phyloP scores from a whole-genome alignment of 148 eudicot species.

The Rhododendron henanense region DNA sequence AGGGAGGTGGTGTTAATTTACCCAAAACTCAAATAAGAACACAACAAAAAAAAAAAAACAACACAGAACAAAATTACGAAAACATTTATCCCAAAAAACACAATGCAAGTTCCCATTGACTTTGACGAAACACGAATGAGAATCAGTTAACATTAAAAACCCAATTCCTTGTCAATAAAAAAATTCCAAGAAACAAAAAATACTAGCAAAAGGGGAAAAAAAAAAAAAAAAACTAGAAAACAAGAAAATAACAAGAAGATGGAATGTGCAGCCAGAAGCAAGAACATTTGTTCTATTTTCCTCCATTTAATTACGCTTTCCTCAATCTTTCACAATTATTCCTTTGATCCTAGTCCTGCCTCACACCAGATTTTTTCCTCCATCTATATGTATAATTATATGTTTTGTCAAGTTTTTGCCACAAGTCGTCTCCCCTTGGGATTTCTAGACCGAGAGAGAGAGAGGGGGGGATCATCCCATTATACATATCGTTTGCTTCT shows the following conservation, averaged over 20 bases:
- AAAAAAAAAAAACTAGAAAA: not conserved
- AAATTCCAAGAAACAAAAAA: not conserved
- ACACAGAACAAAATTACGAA: not conserved
- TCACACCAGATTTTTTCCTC: conserved; percentile 11
- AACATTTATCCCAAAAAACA: not conserved
- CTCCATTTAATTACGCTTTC: conserved; percentile 3
- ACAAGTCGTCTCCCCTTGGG: not conserved
- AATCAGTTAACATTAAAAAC: not conserved
- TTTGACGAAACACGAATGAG: not conserved
- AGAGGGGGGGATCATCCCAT: not conserved
- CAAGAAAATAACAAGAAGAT: conserved; percentile 15
- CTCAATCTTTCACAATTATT: conserved; percentile 1
- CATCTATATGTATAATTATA: conserved; percentile 10
- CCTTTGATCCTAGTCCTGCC: conserved; percentile 3
- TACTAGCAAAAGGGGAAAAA: not conserved
- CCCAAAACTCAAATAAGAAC: not conserved
- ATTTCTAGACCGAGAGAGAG: not conserved
- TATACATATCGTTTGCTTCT: not conserved
- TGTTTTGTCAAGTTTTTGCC: not conserved
- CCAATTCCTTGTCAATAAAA: not conserved
- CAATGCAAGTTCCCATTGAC: not conserved
- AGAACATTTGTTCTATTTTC: conserved; percentile 1
- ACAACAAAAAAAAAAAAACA: too few relatives aligned
- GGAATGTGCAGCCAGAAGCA: conserved; percentile 9
- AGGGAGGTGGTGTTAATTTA: not conserved